Base-by-base conservation (phyloP, 1,284 basidiomycete genomes). In the Anthracocystis panici-leucophaei region DNA sequence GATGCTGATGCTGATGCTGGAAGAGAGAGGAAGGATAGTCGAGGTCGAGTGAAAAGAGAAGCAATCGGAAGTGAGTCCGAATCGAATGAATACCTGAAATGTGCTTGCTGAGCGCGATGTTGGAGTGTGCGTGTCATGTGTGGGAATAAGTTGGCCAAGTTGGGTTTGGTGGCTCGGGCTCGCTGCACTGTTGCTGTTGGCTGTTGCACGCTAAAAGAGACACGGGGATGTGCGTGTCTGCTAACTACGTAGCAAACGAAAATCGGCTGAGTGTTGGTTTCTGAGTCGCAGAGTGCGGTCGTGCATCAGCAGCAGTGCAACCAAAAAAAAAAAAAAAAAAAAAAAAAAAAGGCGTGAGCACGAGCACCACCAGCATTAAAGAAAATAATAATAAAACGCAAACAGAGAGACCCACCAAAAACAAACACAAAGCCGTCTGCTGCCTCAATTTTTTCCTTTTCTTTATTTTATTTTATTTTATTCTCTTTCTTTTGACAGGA, bases 31-130 rank as follows among this genome's bases (percentile, higher is more conserved):
- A 12, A 12, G 35, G 14, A 38, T 16, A 38, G 35, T 38, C 35
- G 35, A 38, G 35, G 35, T 38, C 14, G 48, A 31, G 40, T 42
- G 27, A 20, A 7, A 49, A 31, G 29, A 2, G 20, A 49, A 16
- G 20, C n/a, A 31, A 12, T 41, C 50, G 50, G 38, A 41, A 46
- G 54, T 23, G 54, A 35, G 29, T 35, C 33, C 41, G 29, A 53
- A 46, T 38, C 20, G 18, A 57, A 57, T 18, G 42, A 21, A 21
- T 21, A 21, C 9, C 35, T 27, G 6, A 16, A 11, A 27, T 10
- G 60, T 44, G 52, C 23, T 35, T 55, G 46, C 33, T 35, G 25
- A 46, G 44, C 52, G 45, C 52, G n/a, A 45, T 59, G 48, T 51
- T 14, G 38, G 55, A 16, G 40, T 38, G 27, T n/a, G 52, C 25